Evolutionary conservation across 768 basidiomycete species (phyloP).

Genomic region (Mycena epipterygia): DNA sequence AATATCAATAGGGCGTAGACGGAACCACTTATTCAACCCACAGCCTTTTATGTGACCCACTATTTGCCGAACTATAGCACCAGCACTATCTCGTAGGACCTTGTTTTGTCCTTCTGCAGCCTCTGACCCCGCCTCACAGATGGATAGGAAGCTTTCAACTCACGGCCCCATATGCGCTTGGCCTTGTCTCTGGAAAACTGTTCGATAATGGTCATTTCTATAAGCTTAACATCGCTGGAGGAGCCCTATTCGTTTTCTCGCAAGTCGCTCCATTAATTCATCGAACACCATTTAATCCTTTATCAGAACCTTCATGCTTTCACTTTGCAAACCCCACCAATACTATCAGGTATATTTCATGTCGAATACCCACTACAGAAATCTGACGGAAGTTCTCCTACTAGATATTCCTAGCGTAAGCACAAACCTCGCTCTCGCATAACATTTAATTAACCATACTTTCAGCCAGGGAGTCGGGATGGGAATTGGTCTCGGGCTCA

Average conservation of each 20-base stretch:
- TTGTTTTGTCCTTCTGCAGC: no score
- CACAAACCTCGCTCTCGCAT: neutral
- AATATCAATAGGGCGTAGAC: no score
- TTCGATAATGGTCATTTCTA: slow-evolving; percentile 41
- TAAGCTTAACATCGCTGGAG: slow-evolving; percentile 27
- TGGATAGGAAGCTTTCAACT: slow-evolving; percentile 42
- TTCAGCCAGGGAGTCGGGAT: slow-evolving; percentile 41
- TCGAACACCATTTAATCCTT: neutral
- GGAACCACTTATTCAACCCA: no score
- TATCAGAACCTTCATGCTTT: slow-evolving; percentile 55
- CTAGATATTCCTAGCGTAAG: slow-evolving; percentile 33
- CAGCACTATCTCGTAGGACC: no score
- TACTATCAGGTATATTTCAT: slow-evolving; percentile 42
- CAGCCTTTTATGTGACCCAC: no score
- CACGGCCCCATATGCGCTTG: slow-evolving; percentile 37
- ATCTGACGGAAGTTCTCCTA: neutral
- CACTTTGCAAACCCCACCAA: slow-evolving; percentile 49
- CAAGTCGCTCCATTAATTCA: neutral
- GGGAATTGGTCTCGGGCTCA: slow-evolving; percentile 55
- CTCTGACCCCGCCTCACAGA: slow-evolving; percentile 21
- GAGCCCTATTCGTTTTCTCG: slow-evolving; percentile 37
- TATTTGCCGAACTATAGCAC: no score
- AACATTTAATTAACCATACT: neutral
- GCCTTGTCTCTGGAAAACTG: slow-evolving; percentile 37
- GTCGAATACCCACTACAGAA: neutral